Conservation (phyloP, 2,329 filamentous ascomycete genomes). For the Ophiostoma perfectum region DNA sequence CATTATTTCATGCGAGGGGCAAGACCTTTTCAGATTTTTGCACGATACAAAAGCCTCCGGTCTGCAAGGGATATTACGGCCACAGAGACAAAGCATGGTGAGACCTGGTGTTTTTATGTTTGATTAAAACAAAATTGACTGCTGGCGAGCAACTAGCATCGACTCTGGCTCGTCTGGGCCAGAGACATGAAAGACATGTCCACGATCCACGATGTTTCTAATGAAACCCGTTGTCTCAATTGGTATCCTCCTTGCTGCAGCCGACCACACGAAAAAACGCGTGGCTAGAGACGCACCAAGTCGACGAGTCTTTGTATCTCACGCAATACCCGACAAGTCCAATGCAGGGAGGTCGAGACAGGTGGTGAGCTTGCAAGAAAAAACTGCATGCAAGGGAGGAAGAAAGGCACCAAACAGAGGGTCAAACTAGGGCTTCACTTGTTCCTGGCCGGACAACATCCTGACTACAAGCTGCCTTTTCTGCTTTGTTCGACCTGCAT, state of each 20-base stretch:
- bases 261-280: slow-evolving; percentile 4
- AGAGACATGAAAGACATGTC: neutral
- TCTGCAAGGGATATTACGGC: neutral
- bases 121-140: neutral
- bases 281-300: slow-evolving; percentile 2
- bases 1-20: neutral
- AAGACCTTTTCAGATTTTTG: neutral
- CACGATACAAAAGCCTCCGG: neutral
- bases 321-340: neutral
- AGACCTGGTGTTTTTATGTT: slow-evolving; percentile 4
- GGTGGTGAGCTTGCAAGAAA: neutral
- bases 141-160: neutral
- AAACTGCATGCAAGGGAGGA: neutral
- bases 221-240: slow-evolving; percentile 8
- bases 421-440: neutral
- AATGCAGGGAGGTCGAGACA: slow-evolving; percentile 9
- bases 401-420: neutral
- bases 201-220: neutral
- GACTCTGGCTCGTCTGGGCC: neutral
- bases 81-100: neutral
- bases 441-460: slow-evolving; percentile 1
- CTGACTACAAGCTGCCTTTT: neutral
- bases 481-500: neutral
- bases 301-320: no score
- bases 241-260: neutral